Conservation (phyloP, 768 basidiomycete species). For the Mrakia gelida region DNA sequence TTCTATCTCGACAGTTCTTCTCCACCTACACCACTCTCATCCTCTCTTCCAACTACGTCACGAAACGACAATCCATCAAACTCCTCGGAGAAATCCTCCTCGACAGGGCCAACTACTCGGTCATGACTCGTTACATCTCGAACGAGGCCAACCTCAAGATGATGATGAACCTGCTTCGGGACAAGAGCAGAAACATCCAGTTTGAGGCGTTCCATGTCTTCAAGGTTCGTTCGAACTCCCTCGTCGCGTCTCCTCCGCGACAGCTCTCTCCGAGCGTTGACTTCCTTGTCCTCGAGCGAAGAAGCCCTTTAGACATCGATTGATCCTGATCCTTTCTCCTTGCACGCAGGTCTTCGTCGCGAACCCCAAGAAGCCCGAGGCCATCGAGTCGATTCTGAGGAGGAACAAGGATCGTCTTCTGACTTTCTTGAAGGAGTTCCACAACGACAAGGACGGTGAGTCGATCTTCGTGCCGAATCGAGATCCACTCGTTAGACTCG, state of each 20-base stretch:
- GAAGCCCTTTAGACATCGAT: no score
- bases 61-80: slow-evolving; percentile 98
- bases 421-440: slow-evolving; percentile 83
- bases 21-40: slow-evolving; percentile 88
- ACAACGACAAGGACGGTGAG: slow-evolving; percentile 91
- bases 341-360: slow-evolving; percentile 81
- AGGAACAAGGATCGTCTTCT: slow-evolving; percentile 93
- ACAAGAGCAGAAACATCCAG: slow-evolving; percentile 99
- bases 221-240: slow-evolving; percentile 61
- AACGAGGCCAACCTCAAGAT: slow-evolving; percentile 95
- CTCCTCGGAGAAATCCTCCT: slow-evolving; percentile 95
- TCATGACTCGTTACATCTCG: slow-evolving; percentile 97
- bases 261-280: background rate
- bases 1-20: slow-evolving; percentile 69
- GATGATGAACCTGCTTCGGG: slow-evolving; percentile 98
- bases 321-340: background rate
- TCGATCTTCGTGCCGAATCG: background rate
- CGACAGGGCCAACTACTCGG: slow-evolving; percentile 94
- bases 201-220: slow-evolving; percentile 99
- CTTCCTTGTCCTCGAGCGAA: no score
- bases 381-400: slow-evolving; percentile 83
- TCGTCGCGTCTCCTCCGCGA: background rate
- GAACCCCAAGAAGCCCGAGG: slow-evolving; percentile 96
- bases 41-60: slow-evolving; percentile 92
- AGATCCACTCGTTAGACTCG: no score